Base-by-base conservation (phyloP, 2,329 filamentous ascomycete genomes). In the Claviceps sp. region DNA sequence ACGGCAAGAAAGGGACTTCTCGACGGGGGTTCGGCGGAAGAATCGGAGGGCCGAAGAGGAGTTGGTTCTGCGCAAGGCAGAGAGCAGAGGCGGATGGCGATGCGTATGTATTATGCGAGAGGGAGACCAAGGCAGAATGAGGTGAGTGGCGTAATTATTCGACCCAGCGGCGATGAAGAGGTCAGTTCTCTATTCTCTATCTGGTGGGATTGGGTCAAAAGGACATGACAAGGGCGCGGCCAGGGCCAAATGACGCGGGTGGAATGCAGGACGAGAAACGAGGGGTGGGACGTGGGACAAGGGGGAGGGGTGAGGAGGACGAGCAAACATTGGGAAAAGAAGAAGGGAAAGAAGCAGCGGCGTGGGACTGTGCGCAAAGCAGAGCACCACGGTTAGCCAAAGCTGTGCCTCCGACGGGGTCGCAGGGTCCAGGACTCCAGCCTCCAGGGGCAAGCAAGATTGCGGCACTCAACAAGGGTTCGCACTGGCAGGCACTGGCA, bases 171-270 rank as follows among this genome's bases (percentile, higher is more conserved):
- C 45, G 45, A 47, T 18, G 22, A 24, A 48, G 47, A 48, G 47
- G 37, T 41, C 30, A 34, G 30, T 34, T 34, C 30, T 34, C 30
- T 34, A 34, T 34, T 34, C 30, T 34, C 37, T 30, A n/a, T 36
- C 26, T 41, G 43, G n/a, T 38, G 30, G 47, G 44, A 50, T 50
- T 47, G 37, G 52, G 48, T 43, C 37, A 48, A 53, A 48, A 48
- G 30, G 42, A 44, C 38, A 47, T 47, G 18, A 53, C 48, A n/a
- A 50, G 37, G 26, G 42, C 18, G 9, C 48, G 43, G 22, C 37
- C 20, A 50, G 52, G 52, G 38, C 37, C 48, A 37, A 48, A 51
- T 48, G 52, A 54, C 49, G 52, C 46, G 44, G 44, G 45, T 38
- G 47, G 34, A 48, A 48, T 47, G 49, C 49, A 47, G 43, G 43